These are phyloP conservation scores for Dioscorea dumetorum DNA, from an alignment of 106 monocot genomes.

Conservation along the genomic window DNA sequence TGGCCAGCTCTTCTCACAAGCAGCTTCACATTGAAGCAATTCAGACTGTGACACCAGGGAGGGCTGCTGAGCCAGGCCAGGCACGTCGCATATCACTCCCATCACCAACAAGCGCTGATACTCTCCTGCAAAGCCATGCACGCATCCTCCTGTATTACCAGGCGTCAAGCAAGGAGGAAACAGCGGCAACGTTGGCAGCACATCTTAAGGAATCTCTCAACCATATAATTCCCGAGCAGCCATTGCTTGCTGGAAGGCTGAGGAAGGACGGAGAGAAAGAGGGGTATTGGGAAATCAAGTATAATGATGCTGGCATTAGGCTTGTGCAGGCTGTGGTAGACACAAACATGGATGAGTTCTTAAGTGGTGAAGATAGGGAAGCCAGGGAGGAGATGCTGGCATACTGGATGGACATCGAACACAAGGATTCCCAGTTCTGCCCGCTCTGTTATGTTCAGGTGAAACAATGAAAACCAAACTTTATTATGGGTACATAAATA, in stretches of 20 bases:
- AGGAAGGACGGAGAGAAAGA: conserved; percentile 20
- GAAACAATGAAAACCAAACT: neutral
- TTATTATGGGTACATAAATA: no score
- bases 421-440: conserved; percentile 35
- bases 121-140: conserved; percentile 30
- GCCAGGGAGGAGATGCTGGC: conserved; percentile 35
- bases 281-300: conserved; percentile 50
- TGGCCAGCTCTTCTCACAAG: neutral
- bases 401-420: conserved; percentile 44
- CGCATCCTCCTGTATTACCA: conserved; percentile 56
- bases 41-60: conserved; percentile 41
- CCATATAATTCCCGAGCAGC: conserved; percentile 34
- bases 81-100: conserved; percentile 15
- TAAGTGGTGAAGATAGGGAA: conserved; percentile 23
- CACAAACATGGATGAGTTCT: conserved; percentile 39
- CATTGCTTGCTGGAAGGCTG: conserved; percentile 54
- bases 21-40: conserved; percentile 35
- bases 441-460: conserved; percentile 67
- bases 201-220: conserved; percentile 66
- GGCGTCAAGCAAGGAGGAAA: neutral
- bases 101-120: neutral
- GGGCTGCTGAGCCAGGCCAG: conserved; percentile 17
- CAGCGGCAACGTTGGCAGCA: conserved; percentile 24
- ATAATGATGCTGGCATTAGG: conserved; percentile 59
- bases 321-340: conserved; percentile 60